These are phyloP conservation scores for Vanrija humicola DNA, from an alignment of 1,284 basidiomycete species.

Conservation along the genomic window DNA sequence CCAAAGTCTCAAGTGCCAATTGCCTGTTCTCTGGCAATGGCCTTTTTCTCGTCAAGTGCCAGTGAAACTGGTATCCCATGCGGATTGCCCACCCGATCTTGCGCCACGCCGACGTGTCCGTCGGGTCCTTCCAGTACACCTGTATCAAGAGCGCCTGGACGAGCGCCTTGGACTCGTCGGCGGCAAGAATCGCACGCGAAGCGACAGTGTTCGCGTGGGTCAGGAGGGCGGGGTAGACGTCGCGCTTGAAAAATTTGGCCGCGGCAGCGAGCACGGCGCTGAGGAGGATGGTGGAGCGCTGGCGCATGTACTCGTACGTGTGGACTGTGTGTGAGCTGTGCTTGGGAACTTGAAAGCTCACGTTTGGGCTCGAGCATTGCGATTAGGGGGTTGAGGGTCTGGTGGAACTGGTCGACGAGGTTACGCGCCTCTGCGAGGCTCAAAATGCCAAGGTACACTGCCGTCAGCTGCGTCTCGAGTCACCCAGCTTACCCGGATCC, in stretches of 20 bases:
- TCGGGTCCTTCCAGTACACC: slow-evolving; percentile 16
- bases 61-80: slow-evolving; percentile 14
- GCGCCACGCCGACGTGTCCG: slow-evolving; percentile 20
- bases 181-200: slow-evolving; percentile 1
- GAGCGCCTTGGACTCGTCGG: slow-evolving; percentile 3
- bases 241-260: slow-evolving; percentile 8
- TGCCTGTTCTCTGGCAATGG: neutral
- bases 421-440: neutral
- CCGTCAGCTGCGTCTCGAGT: neutral
- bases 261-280: slow-evolving; percentile 10
- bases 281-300: slow-evolving; percentile 5
- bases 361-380: slow-evolving; percentile 12
- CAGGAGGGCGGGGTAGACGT: neutral
- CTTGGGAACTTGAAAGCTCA: neutral
- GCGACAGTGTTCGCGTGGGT: slow-evolving; percentile 10
- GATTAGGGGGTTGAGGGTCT: slow-evolving; percentile 11
- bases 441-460: neutral
- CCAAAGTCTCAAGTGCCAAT: neutral
- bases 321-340: slow-evolving; percentile 4
- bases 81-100: slow-evolving; percentile 19
- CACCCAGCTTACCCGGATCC: neutral
- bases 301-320: slow-evolving; percentile 5
- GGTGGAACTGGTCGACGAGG: slow-evolving; percentile 3
- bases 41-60: neutral
- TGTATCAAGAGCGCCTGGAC: slow-evolving; percentile 12